Base-by-base conservation (phyloP, 495 filamentous ascomycete genomes). In the Rusavskia elegans region DNA sequence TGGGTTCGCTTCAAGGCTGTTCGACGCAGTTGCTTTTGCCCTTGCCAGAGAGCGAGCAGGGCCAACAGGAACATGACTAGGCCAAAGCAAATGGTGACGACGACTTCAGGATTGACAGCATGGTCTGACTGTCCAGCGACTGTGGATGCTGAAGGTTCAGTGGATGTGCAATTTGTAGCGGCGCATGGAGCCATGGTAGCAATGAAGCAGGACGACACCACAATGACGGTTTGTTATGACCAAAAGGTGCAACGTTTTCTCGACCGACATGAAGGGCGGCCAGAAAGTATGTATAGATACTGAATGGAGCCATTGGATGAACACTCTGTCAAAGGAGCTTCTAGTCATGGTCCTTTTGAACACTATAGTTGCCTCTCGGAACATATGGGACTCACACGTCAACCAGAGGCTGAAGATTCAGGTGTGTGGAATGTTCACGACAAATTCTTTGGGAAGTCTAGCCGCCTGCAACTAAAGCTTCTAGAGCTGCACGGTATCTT, bases 1-100 rank as follows among this genome's bases (percentile, higher is more conserved):
- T 8, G 32, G 10, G 2, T 4, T 35, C 32, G 6, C 13, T 35
- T 8, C 6, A 11, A 10, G 9, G 32, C 32, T 35, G 32, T 8
- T 42, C 20, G 40, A 42, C 7, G 40, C 4, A 8, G 40, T 19
- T 19, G 45, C 45, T 25, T 36, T 3, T 20, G 48, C 3, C 53
- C 51, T 42, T 56, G 57, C 46, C 60, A 57, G 32, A 65, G 51
- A 30, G 50, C 52, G 6, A 40, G 19, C 16, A 58, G 36, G 17
- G 52, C 59, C 2, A 57, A 45, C 13, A 50, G 11, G 51, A 46
- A 57, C 55, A 57, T 54, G 30, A 51, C 9, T 0, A 57, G 6
- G 30, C 55, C 55, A 42, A 57, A 57, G 19, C 50, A 10, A 5
- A 54, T 50, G 11, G 51, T 54, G 17, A 40, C 55, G 32, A 51